Evolutionary conservation across 2,329 filamentous ascomycete genomes (phyloP).

Genomic region (Cytospora schulzeri): DNA sequence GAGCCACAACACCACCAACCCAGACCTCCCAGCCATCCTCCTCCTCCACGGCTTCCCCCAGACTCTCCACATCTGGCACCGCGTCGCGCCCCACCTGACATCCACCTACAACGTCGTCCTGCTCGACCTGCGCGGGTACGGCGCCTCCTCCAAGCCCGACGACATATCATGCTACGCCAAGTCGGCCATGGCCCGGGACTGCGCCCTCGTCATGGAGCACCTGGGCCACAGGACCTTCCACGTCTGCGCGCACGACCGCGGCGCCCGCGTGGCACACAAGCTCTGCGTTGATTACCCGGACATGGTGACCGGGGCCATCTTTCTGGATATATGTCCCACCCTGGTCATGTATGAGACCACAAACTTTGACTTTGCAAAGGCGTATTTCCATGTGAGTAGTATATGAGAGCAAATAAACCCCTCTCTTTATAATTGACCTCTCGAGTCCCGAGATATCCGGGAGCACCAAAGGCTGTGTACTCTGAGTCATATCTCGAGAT

Average conservation of each 20-base stretch:
- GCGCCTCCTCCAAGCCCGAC: conserved; percentile 49
- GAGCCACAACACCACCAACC: conserved; percentile 35
- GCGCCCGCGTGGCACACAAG: conserved; percentile 57
- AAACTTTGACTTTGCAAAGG: conserved; percentile 45
- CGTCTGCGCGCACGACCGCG: conserved; percentile 59
- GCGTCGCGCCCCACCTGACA: conserved; percentile 43
- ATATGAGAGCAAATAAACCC: too few species aligned
- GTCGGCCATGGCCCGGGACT: conserved; percentile 52
- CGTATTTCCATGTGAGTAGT: conserved; percentile 61
- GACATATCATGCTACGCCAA: conserved; percentile 46
- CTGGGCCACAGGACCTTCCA: conserved; percentile 46
- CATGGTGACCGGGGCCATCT: conserved; percentile 45
- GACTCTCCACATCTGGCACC: conserved; percentile 55
- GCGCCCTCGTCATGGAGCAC: conserved; percentile 46
- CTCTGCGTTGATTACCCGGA: conserved; percentile 50
- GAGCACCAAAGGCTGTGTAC: too few species aligned
- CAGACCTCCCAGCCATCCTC: conserved; percentile 43
- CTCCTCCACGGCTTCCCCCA: conserved; percentile 57
- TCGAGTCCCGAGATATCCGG: too few species aligned
- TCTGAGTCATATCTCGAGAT: too few species aligned
- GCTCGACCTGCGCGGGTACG: conserved; percentile 55
- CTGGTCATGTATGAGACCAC: conserved; percentile 53
- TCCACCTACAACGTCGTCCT: conserved; percentile 46
- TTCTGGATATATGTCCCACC: conserved; percentile 59
- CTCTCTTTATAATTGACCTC: too few species aligned